Evolutionary conservation across 257 asterid species (phyloP).

Genomic region (Datura wrightii): DNA sequence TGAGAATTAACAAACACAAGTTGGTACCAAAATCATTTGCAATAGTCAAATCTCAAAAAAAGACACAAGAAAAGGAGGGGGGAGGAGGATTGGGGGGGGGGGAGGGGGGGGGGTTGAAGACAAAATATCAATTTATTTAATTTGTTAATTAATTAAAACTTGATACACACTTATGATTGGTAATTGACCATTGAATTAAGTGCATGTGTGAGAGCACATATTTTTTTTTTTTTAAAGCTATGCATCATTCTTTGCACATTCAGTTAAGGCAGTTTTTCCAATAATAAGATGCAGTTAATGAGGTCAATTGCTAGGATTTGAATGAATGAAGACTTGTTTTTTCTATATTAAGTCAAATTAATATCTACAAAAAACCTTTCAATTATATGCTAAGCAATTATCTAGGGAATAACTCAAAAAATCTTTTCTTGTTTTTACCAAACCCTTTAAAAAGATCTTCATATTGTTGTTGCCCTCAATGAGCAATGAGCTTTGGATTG

Average conservation of each 20-base stretch:
- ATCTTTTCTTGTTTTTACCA: constrained; percentile 45
- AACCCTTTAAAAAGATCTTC: constrained; percentile 7
- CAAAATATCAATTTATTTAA: not conserved
- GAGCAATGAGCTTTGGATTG: no score
- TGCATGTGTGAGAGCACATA: constrained; percentile 33
- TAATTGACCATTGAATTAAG: constrained; percentile 25
- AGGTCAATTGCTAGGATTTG: constrained; percentile 44
- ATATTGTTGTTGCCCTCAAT: not conserved
- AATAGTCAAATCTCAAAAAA: constrained; percentile 24
- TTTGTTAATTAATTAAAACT: constrained; percentile 9
- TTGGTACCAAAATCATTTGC: constrained; percentile 30
- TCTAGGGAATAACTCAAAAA: constrained; percentile 37
- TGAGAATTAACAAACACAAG: not conserved
- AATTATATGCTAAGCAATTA: constrained; percentile 29
- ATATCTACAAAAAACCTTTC: constrained; percentile 14
- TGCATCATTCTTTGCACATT: constrained; percentile 41
- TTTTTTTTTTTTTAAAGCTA: not conserved
- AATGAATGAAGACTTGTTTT: constrained; percentile 49
- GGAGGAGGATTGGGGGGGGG: no score
- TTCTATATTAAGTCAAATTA: constrained; percentile 24
- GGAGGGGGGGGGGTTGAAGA: not conserved
- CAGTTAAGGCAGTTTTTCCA: constrained; percentile 42
- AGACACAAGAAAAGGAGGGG: constrained; percentile 5
- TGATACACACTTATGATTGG: constrained; percentile 32
- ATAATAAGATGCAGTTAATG: constrained; percentile 57